These are phyloP conservation scores for Tuber umbilicatum DNA, from an alignment of 495 filamentous ascomycete species.

Conservation along the genomic window DNA sequence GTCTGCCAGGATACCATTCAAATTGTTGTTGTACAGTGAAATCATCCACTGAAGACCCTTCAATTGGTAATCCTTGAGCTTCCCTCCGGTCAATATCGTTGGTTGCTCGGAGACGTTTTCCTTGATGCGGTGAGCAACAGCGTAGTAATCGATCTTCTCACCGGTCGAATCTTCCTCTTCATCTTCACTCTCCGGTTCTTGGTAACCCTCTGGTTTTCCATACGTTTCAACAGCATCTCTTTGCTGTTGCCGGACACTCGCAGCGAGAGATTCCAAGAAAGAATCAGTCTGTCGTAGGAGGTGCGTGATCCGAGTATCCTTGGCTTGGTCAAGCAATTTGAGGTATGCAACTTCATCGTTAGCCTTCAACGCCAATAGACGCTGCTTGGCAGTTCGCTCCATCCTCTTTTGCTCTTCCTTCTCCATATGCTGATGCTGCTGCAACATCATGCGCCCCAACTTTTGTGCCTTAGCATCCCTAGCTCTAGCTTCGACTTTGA, in stretches of 20 bases:
- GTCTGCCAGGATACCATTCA: conserved; percentile 96
- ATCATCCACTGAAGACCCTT: conserved; percentile 99
- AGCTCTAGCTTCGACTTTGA: conserved; percentile 52
- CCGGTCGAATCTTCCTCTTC: conserved; percentile 56
- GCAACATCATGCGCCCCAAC: conserved; percentile 75
- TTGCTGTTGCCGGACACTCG: conserved; percentile 87
- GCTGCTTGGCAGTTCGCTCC: conserved; percentile 94
- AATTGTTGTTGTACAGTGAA: conserved; percentile 97
- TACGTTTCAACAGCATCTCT: conserved; percentile 72
- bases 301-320: conserved; percentile 98
- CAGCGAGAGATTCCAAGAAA: conserved; percentile 89
- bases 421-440: conserved; percentile 90
- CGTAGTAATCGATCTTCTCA: conserved; percentile 84
- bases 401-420: conserved; percentile 98
- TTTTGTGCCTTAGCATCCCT: conserved; percentile 62
- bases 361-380: conserved; percentile 95
- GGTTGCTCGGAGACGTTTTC: conserved; percentile 83
- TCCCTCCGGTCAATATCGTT: conserved; percentile 77
- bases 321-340: conserved; percentile 92
- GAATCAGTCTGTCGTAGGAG: conserved; percentile 92
- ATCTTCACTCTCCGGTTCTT: conserved; percentile 59
- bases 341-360: conserved; percentile 99
- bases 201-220: conserved; percentile 55
- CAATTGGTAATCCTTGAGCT: conserved; percentile 92
- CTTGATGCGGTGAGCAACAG: conserved; percentile 90